Evolutionary conservation across 495 filamentous ascomycete genomes (phyloP).

Genomic region (Neurospora pannonica): DNA sequence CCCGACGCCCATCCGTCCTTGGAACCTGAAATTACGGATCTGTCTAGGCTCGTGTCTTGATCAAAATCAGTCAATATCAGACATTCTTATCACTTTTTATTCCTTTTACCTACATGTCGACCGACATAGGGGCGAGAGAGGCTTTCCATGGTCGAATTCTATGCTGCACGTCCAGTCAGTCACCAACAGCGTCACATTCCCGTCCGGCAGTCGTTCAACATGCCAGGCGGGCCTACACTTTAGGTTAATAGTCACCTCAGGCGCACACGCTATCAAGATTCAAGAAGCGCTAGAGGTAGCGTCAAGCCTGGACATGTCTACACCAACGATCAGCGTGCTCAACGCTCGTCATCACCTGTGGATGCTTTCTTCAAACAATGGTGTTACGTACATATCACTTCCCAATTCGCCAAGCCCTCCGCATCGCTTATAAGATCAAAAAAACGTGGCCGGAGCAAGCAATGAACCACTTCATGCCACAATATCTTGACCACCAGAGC

Average conservation of each 20-base stretch:
- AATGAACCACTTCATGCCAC: too few relatives aligned
- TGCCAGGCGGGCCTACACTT: neutral
- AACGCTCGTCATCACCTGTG: neutral
- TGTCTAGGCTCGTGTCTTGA: constrained; percentile 2
- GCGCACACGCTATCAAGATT: neutral
- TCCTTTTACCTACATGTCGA: neutral
- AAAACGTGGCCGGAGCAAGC: neutral
- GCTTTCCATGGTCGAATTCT: neutral
- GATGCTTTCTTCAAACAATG: neutral
- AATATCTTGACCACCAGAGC: neutral
- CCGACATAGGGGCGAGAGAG: neutral
- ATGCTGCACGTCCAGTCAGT: neutral
- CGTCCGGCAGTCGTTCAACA: neutral
- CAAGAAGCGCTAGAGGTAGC: neutral
- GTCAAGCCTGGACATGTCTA: neutral
- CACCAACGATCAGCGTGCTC: neutral
- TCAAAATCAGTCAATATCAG: neutral
- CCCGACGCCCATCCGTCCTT: neutral
- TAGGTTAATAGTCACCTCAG: neutral
- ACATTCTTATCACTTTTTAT: neutral
- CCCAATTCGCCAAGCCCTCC: neutral
- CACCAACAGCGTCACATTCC: neutral
- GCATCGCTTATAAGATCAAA: neutral
- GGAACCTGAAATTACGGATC: constrained; percentile 10
- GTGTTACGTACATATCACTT: neutral